Evolutionary conservation across 1,284 basidiomycete genomes (phyloP), one percentile per base, ranked within the genome.

Genomic region (Ceratobasidium papillatum): DNA sequence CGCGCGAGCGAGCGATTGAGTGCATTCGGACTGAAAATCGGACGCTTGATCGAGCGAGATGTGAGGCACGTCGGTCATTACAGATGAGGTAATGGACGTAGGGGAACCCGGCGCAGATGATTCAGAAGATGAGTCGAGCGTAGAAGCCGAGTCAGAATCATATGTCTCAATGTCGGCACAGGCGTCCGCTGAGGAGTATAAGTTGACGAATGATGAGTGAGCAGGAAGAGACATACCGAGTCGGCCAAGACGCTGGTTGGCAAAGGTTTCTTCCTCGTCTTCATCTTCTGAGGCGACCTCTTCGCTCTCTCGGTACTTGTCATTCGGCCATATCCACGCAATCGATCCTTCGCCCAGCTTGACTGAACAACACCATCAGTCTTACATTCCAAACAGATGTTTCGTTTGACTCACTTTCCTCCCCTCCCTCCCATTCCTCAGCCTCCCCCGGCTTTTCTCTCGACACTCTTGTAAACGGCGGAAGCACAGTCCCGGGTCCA

Each of bases 1-100:
- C 27, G 95, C 95, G 74, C 95, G 91, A 75, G 94, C 92, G 63
- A 97, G 86, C 19, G 94, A 95, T 77, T 91, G 91, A 19, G 82
- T 84, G 62, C 94, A 94, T 81, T 97, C 95, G 38, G 84, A 83
- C 59, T 83, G 85, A 84, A 97, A 97, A 80, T 96, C 95, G 76
- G 84, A 74, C 2, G 81, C 76, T 3, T 78, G 71, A 27, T 78
- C 76, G 52, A 78, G 75, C 17, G 75, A 65, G n/a, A 75, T 25
- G 30, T 49, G 49, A 8, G 75, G 65, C 43, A 72, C 32, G 41
- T 74, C 73, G 58, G 51, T 56, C 30, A 59, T 36, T 3, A 47
- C 58, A 17, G 49, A 61, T 17, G 77, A 84, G 79, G 77, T 81
- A 74, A 77, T 82, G 75, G 79, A 84, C 75, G 64, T 82, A n/a